Conservation (phyloP, 176 grass and related monocot genomes). For the Ampelocalamus luodianensis region DNA sequence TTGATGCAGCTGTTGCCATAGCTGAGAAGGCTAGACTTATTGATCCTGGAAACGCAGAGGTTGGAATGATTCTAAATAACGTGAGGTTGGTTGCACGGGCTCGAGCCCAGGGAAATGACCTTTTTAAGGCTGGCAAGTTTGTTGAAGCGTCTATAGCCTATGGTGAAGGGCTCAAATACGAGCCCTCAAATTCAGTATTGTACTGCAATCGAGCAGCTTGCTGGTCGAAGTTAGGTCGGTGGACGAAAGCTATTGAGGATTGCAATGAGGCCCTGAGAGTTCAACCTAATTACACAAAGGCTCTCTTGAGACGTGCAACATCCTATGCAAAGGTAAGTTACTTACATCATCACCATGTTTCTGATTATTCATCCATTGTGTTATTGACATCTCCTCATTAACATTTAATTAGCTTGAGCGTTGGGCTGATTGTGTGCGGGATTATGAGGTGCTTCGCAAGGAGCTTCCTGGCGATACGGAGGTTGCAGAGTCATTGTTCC, state of each 20-base stretch:
- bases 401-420: conserved; percentile 63
- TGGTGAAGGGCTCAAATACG: conserved; percentile 69
- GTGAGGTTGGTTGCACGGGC: conserved; percentile 51
- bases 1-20: conserved; percentile 57
- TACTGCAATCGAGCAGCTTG: conserved; percentile 76
- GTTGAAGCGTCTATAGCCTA: conserved; percentile 56
- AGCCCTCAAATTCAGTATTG: conserved; percentile 57
- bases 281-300: conserved; percentile 65
- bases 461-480: conserved; percentile 54
- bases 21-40: conserved; percentile 64
- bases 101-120: conserved; percentile 58
- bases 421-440: conserved; percentile 74
- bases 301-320: conserved; percentile 63
- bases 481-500: conserved; percentile 57
- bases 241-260: conserved; percentile 64
- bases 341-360: not conserved
- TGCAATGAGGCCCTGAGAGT: conserved; percentile 68
- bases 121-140: conserved; percentile 61
- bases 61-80: conserved; percentile 49
- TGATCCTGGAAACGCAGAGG: conserved; percentile 53
- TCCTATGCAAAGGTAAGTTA: conserved; percentile 63
- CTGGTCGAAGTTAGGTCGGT: conserved; percentile 57
- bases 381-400: conserved; percentile 36
- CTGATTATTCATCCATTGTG: not conserved
- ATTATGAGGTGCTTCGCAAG: conserved; percentile 76